phyloP scores from a whole-genome alignment of 2,329 filamentous ascomycete species.

The Penicillium verrucosum region DNA sequence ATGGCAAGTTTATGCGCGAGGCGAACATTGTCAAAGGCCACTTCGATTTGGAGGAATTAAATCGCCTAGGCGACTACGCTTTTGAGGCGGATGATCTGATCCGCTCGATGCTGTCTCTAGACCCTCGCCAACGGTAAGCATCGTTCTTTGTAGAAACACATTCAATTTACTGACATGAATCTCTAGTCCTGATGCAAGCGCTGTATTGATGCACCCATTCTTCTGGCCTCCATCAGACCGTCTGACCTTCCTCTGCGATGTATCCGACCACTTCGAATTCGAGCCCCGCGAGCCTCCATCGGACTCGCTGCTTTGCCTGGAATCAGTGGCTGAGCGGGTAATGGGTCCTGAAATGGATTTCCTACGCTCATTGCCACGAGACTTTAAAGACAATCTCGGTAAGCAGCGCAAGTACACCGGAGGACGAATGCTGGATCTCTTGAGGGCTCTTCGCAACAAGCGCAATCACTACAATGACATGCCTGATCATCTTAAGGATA shows the following conservation, averaged over 20 bases:
- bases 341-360: conserved; percentile 68
- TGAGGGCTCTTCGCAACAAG: conserved; percentile 90
- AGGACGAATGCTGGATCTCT: conserved; percentile 73
- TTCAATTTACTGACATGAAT: neutral
- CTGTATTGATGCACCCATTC: conserved; percentile 90
- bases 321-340: conserved; percentile 46
- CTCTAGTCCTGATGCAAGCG: conserved; percentile 61
- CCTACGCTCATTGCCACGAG: conserved; percentile 67
- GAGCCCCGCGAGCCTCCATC: conserved; percentile 83
- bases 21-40: conserved; percentile 94
- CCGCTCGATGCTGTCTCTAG: conserved; percentile 68
- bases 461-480: conserved; percentile 98
- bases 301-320: conserved; percentile 58
- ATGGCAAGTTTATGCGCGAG: conserved; percentile 91
- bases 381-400: conserved; percentile 83
- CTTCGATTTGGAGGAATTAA: conserved; percentile 67
- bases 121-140: conserved; percentile 55
- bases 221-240: conserved; percentile 92
- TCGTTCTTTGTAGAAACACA: neutral
- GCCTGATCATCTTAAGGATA: conserved; percentile 70
- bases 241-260: conserved; percentile 88
- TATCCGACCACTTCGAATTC: conserved; percentile 94
- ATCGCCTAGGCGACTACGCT: conserved; percentile 75
- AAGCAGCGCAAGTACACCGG: conserved; percentile 96
- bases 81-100: conserved; percentile 87